Evolutionary conservation across 768 basidiomycete genomes (phyloP), one percentile per base, ranked within the genome.

Genomic region (Serendipita indica): DNA sequence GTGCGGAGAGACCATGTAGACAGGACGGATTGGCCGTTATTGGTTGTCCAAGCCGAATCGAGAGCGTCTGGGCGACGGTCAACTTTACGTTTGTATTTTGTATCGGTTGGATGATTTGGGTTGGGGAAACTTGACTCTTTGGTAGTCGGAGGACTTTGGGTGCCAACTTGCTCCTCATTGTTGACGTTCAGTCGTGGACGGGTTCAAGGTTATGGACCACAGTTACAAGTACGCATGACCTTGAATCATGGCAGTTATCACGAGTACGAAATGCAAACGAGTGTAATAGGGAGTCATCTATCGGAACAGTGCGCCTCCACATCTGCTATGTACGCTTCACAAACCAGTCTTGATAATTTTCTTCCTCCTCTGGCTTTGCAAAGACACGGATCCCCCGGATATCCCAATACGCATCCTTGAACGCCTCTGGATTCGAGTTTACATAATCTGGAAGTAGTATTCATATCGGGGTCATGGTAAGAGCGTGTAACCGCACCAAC

Each of bases 321-420:
- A n/a, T n/a, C n/a, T n/a, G n/a, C n/a, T n/a, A n/a, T n/a, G n/a
- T n/a, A n/a, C n/a, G n/a, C n/a, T n/a, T n/a, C n/a, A n/a, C n/a
- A n/a, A n/a, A n/a, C n/a, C n/a, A n/a, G n/a, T n/a, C n/a, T n/a
- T n/a, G n/a, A n/a, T n/a, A n/a, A n/a, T n/a, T n/a, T 43, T 54
- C 49, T 10, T 20, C 30, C 7, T 54, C 22, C 20, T 25, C 20
- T 22, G 49, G 58, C 1, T 45, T 32, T 32, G 10, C 35, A 64
- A 83, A 87, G 14, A 84, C 72, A 32, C 75, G 73, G 33, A 86
- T 67, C 16, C 76, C 74, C 63, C 79, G 78, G 67, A 88, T 74
- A 62, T 79, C 79, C 83, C 83, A 88, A 68, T 81, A 86, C 1
- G 85, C 82, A 16, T 83, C 72, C 10, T 61, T 37, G 68, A 86